These are phyloP conservation scores for Volutella citrinella DNA, from an alignment of 2,329 filamentous ascomycete species.

Conservation along the genomic window DNA sequence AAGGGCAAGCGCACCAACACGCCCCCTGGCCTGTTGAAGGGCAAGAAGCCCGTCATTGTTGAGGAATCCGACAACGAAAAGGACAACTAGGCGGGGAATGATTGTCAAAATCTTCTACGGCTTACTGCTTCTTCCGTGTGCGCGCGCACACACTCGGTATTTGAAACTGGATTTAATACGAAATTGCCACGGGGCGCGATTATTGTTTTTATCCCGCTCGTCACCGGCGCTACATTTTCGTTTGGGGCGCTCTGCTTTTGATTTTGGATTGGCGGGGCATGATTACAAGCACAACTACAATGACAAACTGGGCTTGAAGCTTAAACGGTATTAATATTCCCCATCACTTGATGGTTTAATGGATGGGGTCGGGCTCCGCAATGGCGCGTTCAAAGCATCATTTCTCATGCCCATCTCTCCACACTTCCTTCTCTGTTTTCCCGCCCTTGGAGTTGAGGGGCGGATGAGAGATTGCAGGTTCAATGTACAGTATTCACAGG, in stretches of 20 bases:
- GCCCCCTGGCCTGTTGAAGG: conserved; percentile 34
- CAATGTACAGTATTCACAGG: conserved; percentile 20
- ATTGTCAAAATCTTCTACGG: no score
- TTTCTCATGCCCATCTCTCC: no score
- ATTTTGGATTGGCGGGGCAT: conserved; percentile 17
- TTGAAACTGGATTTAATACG: conserved; percentile 14
- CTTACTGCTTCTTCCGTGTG: conserved; percentile 15
- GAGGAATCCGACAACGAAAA: conserved; percentile 14
- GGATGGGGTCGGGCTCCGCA: conserved; percentile 1
- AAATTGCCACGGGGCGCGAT: conserved; percentile 18
- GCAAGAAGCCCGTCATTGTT: conserved; percentile 14
- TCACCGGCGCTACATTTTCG: no score
- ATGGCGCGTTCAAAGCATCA: no score
- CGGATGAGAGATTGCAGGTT: no score
- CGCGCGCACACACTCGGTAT: conserved; percentile 15
- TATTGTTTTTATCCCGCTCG: conserved; percentile 8
- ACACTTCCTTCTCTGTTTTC: no score
- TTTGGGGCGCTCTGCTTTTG: conserved; percentile 11
- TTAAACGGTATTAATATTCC: conserved; percentile 19
- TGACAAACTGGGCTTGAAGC: conserved; percentile 20
- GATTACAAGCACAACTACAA: conserved; percentile 16
- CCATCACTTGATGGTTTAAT: conserved; percentile 19
- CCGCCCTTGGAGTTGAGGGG: no score
- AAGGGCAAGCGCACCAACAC: conserved; percentile 54
- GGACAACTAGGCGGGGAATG: conserved; percentile 22